phyloP scores from a whole-genome alignment of 1,284 basidiomycete species.

The Leccinum fallax region DNA sequence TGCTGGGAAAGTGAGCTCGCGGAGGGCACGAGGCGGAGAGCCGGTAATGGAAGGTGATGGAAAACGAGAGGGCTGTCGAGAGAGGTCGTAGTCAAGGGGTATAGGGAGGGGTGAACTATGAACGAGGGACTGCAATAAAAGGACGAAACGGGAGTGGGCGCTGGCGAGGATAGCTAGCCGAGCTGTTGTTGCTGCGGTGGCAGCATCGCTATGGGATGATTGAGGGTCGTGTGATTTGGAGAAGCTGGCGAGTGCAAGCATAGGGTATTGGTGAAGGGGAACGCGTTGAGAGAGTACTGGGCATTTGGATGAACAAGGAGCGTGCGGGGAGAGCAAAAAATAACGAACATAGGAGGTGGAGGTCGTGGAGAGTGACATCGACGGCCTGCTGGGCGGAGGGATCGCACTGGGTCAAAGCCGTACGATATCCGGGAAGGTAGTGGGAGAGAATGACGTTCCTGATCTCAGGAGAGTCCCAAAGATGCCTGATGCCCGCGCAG shows the following conservation, averaged over 20 bases:
- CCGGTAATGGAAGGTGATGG: conserved; percentile 17
- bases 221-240: conserved; percentile 39
- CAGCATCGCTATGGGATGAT: conserved; percentile 36
- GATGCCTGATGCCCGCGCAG: conserved; percentile 46
- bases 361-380: conserved; percentile 54
- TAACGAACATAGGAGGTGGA: conserved; percentile 62
- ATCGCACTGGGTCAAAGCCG: conserved; percentile 46
- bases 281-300: conserved; percentile 64
- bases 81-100: conserved; percentile 46
- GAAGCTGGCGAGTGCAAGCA: conserved; percentile 57
- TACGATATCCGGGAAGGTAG: conserved; percentile 59
- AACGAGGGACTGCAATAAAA: conserved; percentile 69
- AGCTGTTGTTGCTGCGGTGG: conserved; percentile 31
- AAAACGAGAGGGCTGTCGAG: conserved; percentile 23
- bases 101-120: conserved; percentile 53
- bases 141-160: conserved; percentile 72
- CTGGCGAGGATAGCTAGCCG: conserved; percentile 52
- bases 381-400: conserved; percentile 46
- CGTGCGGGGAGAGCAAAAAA: conserved; percentile 3
- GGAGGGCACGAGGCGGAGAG: conserved; percentile 40
- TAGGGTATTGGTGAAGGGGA: conserved; percentile 59
- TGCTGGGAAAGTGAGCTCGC: conserved; percentile 69
- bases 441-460: conserved; percentile 57
- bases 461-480: conserved; percentile 45
- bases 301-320: conserved; percentile 13